Evolutionary conservation across 2,329 filamentous ascomycete species (phyloP), one percentile per base, ranked within the genome.

Genomic region (Didymella exigua): DNA sequence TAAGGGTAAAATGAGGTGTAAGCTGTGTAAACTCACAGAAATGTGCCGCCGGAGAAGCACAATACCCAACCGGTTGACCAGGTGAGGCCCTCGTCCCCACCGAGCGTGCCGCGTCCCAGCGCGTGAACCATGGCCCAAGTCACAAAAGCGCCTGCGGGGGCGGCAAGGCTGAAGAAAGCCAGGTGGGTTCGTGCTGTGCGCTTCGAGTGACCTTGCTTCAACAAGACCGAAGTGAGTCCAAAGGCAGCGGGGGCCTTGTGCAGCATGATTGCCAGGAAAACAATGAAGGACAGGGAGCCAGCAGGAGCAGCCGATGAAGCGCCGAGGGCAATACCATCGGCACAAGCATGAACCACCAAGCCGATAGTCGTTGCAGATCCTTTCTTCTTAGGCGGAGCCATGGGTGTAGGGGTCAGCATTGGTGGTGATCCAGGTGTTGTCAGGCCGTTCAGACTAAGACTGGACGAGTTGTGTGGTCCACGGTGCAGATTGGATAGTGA

Each of bases 231-330:
- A 0, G 93, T 98, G 42, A 99, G 79, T 0, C 95, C 95, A 77
- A 99, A 99, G 0, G 95, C 93, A 1, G 95, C 95, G 0, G 93
- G 93, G 1, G 92, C 93, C 78, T 98, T 99, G 76, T 99, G 95
- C 5, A 98, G 86, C 90, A 99, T 96, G 64, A 99, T 95, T 10
- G 95, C 95, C 34, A 96, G 77, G 74, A 99, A 99, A 33, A 99
- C 91, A 65, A 99, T 90, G 56, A 98, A 86, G 30, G 90, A 91
- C 10, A 99, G 79, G 54, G 71, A 70, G 1, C 87, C 85, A 4
- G 90, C 88, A 3, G 89, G 68, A 2, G 71, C 69, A 4, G 77
- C 76, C 2, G 77, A 90, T 0, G 93, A 96, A 21, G 95, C 95
- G 19, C 95, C 95, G 77, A 99, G 87, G 2, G 95, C 95, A 58